Percentiles rank a stretch among this genome's conserved stretches.
phyloP scores from a whole-genome alignment of 306 rosid species.

The Lotus japonicus region DNA sequence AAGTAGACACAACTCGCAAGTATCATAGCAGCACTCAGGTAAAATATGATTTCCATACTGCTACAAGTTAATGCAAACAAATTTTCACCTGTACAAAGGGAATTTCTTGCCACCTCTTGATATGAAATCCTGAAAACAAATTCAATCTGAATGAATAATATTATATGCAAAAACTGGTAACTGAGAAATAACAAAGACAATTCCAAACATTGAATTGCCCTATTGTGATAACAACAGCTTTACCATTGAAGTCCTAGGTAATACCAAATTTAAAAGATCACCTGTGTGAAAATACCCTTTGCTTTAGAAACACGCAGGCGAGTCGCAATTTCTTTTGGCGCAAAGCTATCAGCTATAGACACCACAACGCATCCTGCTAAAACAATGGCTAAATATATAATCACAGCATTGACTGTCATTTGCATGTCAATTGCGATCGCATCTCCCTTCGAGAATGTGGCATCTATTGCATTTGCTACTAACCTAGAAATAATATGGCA shows the following conservation, averaged over 20 bases:
- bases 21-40: background rate
- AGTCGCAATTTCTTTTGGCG: conserved; percentile 65
- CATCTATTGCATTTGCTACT: conserved; percentile 67
- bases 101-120: conserved; percentile 69
- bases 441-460: conserved; percentile 70
- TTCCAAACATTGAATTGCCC: background rate
- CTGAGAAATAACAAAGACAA: background rate
- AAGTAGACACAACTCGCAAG: background rate
- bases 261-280: conserved; percentile 17
- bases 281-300: conserved; percentile 84
- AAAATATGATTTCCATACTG: background rate
- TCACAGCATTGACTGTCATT: conserved; percentile 72
- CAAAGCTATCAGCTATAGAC: conserved; percentile 91
- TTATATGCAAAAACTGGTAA: background rate
- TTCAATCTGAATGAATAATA: background rate
- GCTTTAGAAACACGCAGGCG: conserved; percentile 74
- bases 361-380: conserved; percentile 79
- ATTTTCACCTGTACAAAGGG: conserved; percentile 76
- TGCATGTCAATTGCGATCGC: conserved; percentile 91
- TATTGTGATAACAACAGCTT: background rate
- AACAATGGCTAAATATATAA: conserved; percentile 73
- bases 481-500: conserved; percentile 42
- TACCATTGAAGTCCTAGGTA: background rate
- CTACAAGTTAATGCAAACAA: background rate
- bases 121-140: conserved; percentile 77